These are phyloP conservation scores for Cronartium quercuum DNA, from an alignment of 1,284 basidiomycete species.

Conservation along the genomic window DNA sequence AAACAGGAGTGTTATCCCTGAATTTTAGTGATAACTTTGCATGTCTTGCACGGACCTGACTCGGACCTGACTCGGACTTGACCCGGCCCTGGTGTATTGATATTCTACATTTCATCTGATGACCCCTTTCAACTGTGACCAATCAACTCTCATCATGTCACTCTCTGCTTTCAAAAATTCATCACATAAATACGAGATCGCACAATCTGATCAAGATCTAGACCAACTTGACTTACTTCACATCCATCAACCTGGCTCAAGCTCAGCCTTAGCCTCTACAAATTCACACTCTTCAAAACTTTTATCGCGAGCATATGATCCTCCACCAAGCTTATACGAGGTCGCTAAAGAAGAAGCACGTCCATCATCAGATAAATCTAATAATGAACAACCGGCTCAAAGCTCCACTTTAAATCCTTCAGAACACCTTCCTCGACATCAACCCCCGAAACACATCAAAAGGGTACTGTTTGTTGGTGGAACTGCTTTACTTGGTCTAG, in stretches of 20 bases:
- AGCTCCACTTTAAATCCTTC: neutral
- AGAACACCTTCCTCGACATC: neutral
- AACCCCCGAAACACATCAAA: conserved; percentile 15
- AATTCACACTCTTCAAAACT: neutral
- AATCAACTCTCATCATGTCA: neutral
- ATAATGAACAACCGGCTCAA: neutral
- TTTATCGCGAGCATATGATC: neutral
- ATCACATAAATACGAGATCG: neutral
- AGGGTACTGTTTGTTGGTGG: conserved; percentile 17
- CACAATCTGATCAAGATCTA: neutral
- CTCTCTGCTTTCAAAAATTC: neutral
- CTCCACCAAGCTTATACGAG: neutral
- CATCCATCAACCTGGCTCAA: neutral
- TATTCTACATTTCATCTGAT: too few relatives aligned
- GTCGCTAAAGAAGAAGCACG: neutral
- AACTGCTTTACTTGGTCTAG: conserved; percentile 11
- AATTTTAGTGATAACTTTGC: too few relatives aligned
- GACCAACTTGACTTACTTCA: neutral
- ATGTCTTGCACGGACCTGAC: too few relatives aligned
- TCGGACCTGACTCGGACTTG: too few relatives aligned
- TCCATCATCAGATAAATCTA: neutral
- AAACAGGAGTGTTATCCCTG: too few relatives aligned
- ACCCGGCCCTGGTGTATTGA: too few relatives aligned
- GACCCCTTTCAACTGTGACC: too few relatives aligned
- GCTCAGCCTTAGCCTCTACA: neutral